These are phyloP conservation scores for Albifimbria verrucaria DNA, from an alignment of 2,329 filamentous ascomycete species.

Conservation along the genomic window DNA sequence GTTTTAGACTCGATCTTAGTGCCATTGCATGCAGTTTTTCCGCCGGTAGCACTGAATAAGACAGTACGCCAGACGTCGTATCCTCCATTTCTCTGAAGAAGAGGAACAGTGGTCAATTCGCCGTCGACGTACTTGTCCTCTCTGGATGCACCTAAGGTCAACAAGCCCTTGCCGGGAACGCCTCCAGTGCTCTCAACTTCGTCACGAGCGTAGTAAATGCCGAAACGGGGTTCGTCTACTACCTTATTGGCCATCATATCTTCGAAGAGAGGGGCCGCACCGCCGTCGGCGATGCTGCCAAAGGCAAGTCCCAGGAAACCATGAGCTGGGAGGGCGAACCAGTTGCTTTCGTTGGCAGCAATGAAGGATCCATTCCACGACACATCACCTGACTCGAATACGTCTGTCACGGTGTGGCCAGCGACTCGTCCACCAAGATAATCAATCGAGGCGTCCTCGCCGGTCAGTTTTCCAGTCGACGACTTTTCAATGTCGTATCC, in stretches of 20 bases:
- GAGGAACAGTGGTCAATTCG: conserved; percentile 14
- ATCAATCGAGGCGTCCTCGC: conserved; percentile 16
- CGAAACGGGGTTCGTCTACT: conserved; percentile 27
- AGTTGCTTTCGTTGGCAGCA: conserved; percentile 23
- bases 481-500: conserved; percentile 25
- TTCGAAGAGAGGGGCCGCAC: conserved; percentile 26
- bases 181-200: conserved; percentile 8
- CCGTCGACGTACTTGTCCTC: conserved; percentile 27
- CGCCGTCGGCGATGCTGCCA: conserved; percentile 23
- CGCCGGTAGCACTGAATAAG: background rate
- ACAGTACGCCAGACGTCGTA: conserved; percentile 29
- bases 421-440: conserved; percentile 27
- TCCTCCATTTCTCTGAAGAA: conserved; percentile 6
- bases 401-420: conserved; percentile 22
- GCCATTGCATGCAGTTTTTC: conserved; percentile 14
- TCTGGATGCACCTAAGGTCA: conserved; percentile 28
- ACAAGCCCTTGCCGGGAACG: conserved; percentile 17
- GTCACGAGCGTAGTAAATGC: conserved; percentile 23
- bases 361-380: conserved; percentile 27
- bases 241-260: conserved; percentile 23
- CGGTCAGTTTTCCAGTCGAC: conserved; percentile 18
- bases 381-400: conserved; percentile 13
- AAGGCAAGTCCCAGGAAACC: conserved; percentile 34
- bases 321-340: conserved; percentile 24
- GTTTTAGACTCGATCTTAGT: conserved; percentile 1